phyloP scores from a whole-genome alignment of 1,139 yeast species.

The Scheffersomyces titani region DNA sequence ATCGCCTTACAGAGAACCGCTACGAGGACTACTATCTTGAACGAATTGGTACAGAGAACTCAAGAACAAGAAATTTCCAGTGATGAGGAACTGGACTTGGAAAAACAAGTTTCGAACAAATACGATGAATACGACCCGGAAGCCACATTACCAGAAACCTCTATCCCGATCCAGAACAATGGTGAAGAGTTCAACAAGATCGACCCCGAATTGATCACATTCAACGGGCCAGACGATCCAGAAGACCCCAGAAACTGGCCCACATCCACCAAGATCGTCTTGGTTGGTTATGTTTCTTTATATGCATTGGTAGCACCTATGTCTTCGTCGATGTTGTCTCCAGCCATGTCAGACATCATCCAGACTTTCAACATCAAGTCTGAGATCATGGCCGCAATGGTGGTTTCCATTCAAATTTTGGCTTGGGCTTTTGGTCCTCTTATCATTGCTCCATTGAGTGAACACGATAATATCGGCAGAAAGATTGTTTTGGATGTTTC shows the following conservation, averaged over 20 bases:
- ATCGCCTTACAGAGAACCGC: conserved; percentile 19
- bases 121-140: conserved; percentile 1
- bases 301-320: conserved; percentile 49
- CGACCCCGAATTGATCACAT: conserved; percentile 47
- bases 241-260: conserved; percentile 46
- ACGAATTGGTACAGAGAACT: conserved; percentile 17
- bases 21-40: conserved; percentile 22
- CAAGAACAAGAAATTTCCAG: conserved; percentile 9
- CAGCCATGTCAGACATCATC: conserved; percentile 40
- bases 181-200: conserved; percentile 40
- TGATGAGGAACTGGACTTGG: conserved; percentile 14
- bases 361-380: conserved; percentile 35
- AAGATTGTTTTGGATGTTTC: conserved; percentile 40
- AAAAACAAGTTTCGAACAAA: conserved; percentile 2
- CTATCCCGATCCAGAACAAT: conserved; percentile 31
- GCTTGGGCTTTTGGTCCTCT: conserved; percentile 53
- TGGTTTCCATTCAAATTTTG: conserved; percentile 44
- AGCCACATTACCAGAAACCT: conserved; percentile 13
- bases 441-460: conserved; percentile 46
- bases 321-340: conserved; percentile 48
- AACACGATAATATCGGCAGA: conserved; percentile 43
- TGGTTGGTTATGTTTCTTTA: conserved; percentile 38
- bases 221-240: conserved; percentile 40
- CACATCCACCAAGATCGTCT: conserved; percentile 22
- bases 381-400: conserved; percentile 34